Percentiles rank a stretch among this genome's conserved stretches.
Conservation (phyloP, 1,139 yeast genomes). For the Blastobotrys proliferans region DNA sequence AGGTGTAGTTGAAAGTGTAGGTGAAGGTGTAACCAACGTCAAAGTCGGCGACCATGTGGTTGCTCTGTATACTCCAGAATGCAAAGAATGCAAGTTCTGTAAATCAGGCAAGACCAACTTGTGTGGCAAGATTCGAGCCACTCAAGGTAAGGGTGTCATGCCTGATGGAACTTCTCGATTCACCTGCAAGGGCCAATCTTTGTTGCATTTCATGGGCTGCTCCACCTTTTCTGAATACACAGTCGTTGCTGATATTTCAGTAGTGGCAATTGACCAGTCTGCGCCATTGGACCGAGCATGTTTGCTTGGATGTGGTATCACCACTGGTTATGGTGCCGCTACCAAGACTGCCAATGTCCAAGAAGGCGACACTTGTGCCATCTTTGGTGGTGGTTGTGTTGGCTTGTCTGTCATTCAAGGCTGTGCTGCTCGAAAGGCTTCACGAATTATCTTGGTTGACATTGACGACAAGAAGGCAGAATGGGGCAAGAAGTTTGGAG, state of each 20-base stretch:
- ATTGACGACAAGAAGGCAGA: constrained; percentile 76
- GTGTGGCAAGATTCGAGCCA: constrained; percentile 85
- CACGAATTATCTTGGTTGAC: constrained; percentile 81
- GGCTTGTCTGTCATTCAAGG: constrained; percentile 97
- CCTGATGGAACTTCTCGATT: constrained; percentile 96
- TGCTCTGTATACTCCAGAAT: constrained; percentile 94
- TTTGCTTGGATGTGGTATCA: constrained; percentile 95
- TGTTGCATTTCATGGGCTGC: constrained; percentile 95
- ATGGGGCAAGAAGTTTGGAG: constrained; percentile 89
- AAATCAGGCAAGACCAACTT: constrained; percentile 91
- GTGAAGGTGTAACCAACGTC: constrained; percentile 86
- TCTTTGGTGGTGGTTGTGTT: constrained; percentile 96
- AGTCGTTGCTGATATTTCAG: constrained; percentile 96
- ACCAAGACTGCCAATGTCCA: constrained; percentile 88
- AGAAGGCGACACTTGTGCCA: constrained; percentile 90
- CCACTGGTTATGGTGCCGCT: constrained; percentile 98
- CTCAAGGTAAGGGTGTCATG: constrained; percentile 89
- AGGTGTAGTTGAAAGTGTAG: constrained; percentile 87
- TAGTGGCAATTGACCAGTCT: constrained; percentile 80
- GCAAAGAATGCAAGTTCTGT: constrained; percentile 93
- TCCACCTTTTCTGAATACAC: constrained; percentile 96
- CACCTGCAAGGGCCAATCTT: constrained; percentile 69
- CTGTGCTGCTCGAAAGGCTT: constrained; percentile 77
- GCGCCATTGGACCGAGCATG: constrained; percentile 88
- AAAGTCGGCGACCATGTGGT: constrained; percentile 88